Evolutionary conservation across 441 rosid genomes (phyloP).

Genomic region (Lepidium campestre): DNA sequence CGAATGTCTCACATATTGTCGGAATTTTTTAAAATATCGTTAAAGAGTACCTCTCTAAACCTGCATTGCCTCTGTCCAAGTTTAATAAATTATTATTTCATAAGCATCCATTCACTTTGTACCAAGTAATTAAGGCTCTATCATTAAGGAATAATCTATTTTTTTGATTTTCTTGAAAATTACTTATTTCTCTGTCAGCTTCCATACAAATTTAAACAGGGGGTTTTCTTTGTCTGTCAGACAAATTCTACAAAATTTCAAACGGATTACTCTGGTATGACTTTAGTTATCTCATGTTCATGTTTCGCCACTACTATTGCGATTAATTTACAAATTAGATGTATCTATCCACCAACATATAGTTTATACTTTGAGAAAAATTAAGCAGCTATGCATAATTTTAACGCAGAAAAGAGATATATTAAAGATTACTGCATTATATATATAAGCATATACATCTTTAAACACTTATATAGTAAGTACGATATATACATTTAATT

Average conservation of each 20-base stretch:
- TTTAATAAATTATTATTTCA: not conserved
- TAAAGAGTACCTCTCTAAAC: not conserved
- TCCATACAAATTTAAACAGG: not conserved
- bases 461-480: not conserved
- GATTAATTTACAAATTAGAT: not conserved
- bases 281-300: too few relatives aligned
- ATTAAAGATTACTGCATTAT: not conserved
- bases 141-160: not conserved
- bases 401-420: too few relatives aligned
- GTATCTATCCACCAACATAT: not conserved
- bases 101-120: not conserved
- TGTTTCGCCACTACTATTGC: too few relatives aligned
- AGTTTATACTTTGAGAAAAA: not conserved
- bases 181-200: not conserved
- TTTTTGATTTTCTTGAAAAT: not conserved
- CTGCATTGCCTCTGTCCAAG: constrained; percentile 17
- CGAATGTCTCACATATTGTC: constrained; percentile 29
- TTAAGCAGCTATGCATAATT: too few relatives aligned
- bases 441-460: not conserved
- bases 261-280: not conserved
- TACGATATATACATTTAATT: not conserved
- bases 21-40: not conserved
- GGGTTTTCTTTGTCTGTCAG: not conserved
- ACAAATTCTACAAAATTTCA: not conserved
- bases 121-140: not conserved